A percentile compares a stretch with the other conserved stretches of the same genome.
Conservation (phyloP, 2,329 filamentous ascomycete genomes). For the Ophiostoma triangulosporum region DNA sequence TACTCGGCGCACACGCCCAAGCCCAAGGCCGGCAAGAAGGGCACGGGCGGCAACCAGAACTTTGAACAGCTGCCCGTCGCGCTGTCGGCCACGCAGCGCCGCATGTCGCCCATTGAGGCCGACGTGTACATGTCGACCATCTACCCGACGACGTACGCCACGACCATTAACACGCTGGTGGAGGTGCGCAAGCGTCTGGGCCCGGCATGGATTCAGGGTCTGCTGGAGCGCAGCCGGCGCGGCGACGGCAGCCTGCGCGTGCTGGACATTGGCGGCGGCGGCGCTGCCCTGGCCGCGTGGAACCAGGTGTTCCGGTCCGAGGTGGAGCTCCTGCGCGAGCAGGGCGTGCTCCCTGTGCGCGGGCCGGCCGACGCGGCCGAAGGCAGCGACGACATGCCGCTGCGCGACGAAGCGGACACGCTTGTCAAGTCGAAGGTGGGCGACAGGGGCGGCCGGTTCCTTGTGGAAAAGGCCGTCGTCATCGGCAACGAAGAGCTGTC, state of each 20-base stretch:
- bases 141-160: constrained; percentile 58
- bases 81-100: constrained; percentile 47
- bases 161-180: constrained; percentile 51
- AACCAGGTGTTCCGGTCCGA: constrained; percentile 67
- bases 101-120: constrained; percentile 62
- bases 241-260: constrained; percentile 45
- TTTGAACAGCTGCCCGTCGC: constrained; percentile 51
- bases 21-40: neutral
- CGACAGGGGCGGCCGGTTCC: neutral
- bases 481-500: constrained; percentile 63
- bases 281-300: constrained; percentile 62
- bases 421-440: neutral
- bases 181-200: constrained; percentile 65
- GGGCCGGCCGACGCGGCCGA: constrained; percentile 20
- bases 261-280: constrained; percentile 62
- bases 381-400: neutral
- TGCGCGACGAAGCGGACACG: neutral
- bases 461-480: constrained; percentile 67
- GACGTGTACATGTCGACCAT: constrained; percentile 59
- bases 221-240: constrained; percentile 43
- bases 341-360: constrained; percentile 43
- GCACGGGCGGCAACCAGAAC: constrained; percentile 24
- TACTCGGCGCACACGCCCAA: constrained; percentile 58
- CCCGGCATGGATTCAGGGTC: constrained; percentile 51
- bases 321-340: constrained; percentile 55